Percentiles rank a stretch among this genome's conserved stretches.
These are phyloP conservation scores for Paraurostyla sp. DNA, from an alignment of 73 alveolate species.

Conservation along the genomic window DNA sequence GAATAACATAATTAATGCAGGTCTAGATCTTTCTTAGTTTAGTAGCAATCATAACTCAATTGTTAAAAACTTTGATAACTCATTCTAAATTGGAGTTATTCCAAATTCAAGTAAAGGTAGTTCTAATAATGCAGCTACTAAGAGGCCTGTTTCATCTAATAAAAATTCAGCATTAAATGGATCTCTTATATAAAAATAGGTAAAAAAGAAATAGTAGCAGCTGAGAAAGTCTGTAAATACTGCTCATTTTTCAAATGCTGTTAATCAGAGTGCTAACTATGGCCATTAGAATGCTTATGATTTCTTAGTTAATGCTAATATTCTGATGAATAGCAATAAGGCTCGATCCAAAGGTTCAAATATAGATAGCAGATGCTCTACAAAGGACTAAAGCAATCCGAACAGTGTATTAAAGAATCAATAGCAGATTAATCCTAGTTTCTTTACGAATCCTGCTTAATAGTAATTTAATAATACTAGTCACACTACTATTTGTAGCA, in stretches of 20 bases:
- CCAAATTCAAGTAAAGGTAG: conserved; percentile 13
- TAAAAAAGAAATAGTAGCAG: background rate
- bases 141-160: background rate
- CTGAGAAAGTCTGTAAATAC: conserved; percentile 13
- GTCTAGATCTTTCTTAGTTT: background rate
- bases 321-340: background rate
- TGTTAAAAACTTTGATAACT: conserved; percentile 36
- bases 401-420: background rate
- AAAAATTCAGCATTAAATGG: background rate
- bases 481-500: conserved; percentile 29
- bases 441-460: background rate
- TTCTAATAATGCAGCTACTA: background rate
- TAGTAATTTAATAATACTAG: conserved; percentile 15
- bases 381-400: background rate
- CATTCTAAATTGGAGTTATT: background rate
- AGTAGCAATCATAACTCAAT: conserved; percentile 29
- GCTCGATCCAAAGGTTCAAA: conserved; percentile 24
- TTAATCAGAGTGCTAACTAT: conserved; percentile 21
- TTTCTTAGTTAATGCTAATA: conserved; percentile 5
- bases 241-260: background rate
- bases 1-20: background rate
- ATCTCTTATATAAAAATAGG: background rate
- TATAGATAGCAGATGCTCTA: conserved; percentile 23
- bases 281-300: conserved; percentile 43
- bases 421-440: too few relatives aligned